Percentiles rank a stretch among this genome's conserved stretches.
These are phyloP conservation scores for Spencermartinsiella europaea DNA, from an alignment of 805 yeast genomes.

Conservation along the genomic window DNA sequence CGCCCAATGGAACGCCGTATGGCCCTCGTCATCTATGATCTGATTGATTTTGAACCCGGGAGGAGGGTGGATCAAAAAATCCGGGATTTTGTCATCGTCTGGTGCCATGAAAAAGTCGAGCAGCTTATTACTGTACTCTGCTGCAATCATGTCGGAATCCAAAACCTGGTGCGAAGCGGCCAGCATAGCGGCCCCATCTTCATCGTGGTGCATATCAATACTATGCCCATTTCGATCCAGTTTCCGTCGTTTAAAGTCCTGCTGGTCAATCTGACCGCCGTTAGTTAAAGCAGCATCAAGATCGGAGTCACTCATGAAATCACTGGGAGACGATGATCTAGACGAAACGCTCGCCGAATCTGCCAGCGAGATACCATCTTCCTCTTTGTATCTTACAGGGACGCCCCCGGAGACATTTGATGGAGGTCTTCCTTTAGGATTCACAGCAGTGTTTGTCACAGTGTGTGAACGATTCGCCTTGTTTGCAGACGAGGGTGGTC, in stretches of 20 bases:
- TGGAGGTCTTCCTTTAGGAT: not conserved
- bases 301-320: constrained; percentile 50
- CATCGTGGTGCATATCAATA: constrained; percentile 5
- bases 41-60: constrained; percentile 65
- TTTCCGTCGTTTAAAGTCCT: constrained; percentile 5
- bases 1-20: constrained; percentile 96
- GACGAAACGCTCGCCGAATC: constrained; percentile 26
- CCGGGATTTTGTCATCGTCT: constrained; percentile 58
- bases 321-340: constrained; percentile 44
- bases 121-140: constrained; percentile 33
- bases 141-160: constrained; percentile 15
- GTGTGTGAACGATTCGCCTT: not conserved
- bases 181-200: constrained; percentile 5
- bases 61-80: constrained; percentile 58
- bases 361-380: constrained; percentile 19
- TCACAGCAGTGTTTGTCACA: constrained; percentile 1
- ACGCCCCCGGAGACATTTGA: not conserved
- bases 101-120: constrained; percentile 52
- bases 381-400: constrained; percentile 13
- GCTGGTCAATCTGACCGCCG: constrained; percentile 1
- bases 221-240: constrained; percentile 8
- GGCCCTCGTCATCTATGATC: constrained; percentile 89
- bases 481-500: constrained; percentile 14
- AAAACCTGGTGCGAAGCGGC: constrained; percentile 1
- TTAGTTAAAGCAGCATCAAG: constrained; percentile 37